A percentile compares a stretch with the other conserved stretches of the same genome.
Evolutionary conservation across 2,329 filamentous ascomycete species (phyloP).

Genomic region (Stemphylium vesicarium): DNA sequence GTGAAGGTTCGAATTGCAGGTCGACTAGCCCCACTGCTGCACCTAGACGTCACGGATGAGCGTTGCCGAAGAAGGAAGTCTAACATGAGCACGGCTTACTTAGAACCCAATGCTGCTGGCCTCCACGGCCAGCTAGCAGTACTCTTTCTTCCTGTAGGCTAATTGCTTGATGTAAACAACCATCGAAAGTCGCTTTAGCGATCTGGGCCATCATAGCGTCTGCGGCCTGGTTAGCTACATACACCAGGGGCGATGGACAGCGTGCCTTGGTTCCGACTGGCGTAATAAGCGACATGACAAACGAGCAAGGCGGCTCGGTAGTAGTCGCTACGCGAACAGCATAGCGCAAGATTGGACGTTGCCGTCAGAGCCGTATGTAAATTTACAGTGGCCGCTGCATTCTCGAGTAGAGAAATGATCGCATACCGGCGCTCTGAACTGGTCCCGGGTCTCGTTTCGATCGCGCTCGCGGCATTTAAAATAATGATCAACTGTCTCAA

Average conservation of each 20-base stretch:
- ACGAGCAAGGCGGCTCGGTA: conserved; percentile 26
- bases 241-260: neutral
- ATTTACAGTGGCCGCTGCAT: no score
- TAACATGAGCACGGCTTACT: neutral
- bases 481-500: no score
- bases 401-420: no score
- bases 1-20: conserved; percentile 28
- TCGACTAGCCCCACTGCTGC: conserved; percentile 42
- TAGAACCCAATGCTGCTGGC: conserved; percentile 43
- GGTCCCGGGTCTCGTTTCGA: no score
- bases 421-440: no score
- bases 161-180: conserved; percentile 31
- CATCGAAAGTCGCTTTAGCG: conserved; percentile 15
- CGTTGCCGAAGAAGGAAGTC: neutral
- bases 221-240: conserved; percentile 15
- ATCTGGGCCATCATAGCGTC: conserved; percentile 16
- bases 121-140: conserved; percentile 43
- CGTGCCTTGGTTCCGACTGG: conserved; percentile 12
- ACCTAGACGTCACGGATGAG: conserved; percentile 22
- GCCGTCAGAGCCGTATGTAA: conserved; percentile 16
- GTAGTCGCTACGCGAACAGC: conserved; percentile 28
- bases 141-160: conserved; percentile 44
- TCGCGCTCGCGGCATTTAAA: no score
- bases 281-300: conserved; percentile 27
- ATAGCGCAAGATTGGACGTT: conserved; percentile 14